Evolutionary conservation across 768 basidiomycete species (phyloP).

Genomic region (Saitozyma sp.): DNA sequence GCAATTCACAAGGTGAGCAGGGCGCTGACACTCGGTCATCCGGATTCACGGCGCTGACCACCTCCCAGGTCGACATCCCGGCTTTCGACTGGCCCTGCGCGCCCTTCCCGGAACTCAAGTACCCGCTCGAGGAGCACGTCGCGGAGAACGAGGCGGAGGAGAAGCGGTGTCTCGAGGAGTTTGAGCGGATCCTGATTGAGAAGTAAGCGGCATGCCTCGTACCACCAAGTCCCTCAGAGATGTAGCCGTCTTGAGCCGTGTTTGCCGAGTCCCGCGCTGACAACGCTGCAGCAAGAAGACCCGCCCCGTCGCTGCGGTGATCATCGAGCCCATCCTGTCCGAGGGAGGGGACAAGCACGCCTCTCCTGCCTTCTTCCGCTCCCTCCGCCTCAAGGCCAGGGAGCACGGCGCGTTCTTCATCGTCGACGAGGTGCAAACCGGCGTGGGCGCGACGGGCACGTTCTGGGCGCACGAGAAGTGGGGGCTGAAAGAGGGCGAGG

Average conservation of each 20-base stretch:
- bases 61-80: constrained; percentile 52
- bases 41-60: not conserved
- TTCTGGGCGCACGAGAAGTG: constrained; percentile 58
- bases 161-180: constrained; percentile 45
- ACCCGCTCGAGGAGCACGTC: constrained; percentile 53
- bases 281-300: constrained; percentile 38
- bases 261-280: not conserved
- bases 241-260: constrained; percentile 14
- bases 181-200: constrained; percentile 45
- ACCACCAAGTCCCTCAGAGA: too few species aligned
- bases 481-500: constrained; percentile 38
- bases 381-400: constrained; percentile 50
- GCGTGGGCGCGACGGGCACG: constrained; percentile 55
- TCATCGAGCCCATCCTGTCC: constrained; percentile 56
- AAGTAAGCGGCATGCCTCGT: constrained; percentile 23
- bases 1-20: constrained; percentile 54
- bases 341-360: constrained; percentile 57
- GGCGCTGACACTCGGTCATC: not conserved
- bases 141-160: constrained; percentile 53
- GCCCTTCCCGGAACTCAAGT: constrained; percentile 54
- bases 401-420: constrained; percentile 55
- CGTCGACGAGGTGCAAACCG: constrained; percentile 56
- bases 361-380: constrained; percentile 53
- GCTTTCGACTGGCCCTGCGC: constrained; percentile 57
- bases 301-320: constrained; percentile 55